phyloP scores from a whole-genome alignment of 1,139 yeast genomes.

The Lodderomyces oxycetoniae region DNA sequence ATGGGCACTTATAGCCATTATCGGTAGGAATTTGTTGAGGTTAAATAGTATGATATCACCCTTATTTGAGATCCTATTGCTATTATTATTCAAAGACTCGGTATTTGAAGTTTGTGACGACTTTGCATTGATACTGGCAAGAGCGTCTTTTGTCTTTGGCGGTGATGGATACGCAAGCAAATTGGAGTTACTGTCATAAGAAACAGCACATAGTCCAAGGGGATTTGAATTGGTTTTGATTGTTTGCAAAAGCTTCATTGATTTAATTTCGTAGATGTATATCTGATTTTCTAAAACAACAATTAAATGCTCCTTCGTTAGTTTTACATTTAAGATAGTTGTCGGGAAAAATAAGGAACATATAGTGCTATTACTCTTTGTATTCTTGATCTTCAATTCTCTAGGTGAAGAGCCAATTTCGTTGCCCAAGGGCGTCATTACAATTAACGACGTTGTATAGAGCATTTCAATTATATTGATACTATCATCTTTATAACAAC shows the following conservation, averaged over 20 bases:
- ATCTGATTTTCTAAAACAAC: constrained; percentile 82
- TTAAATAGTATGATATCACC: constrained; percentile 92
- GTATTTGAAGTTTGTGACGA: background rate
- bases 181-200: constrained; percentile 59
- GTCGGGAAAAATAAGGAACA: constrained; percentile 91
- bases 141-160: constrained; percentile 44
- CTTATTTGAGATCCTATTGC: constrained; percentile 42
- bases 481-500: constrained; percentile 46
- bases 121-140: constrained; percentile 2
- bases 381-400: constrained; percentile 73
- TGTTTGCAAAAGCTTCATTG: constrained; percentile 83
- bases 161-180: constrained; percentile 89
- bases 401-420: constrained; percentile 78
- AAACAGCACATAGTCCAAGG: constrained; percentile 56
- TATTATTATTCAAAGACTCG: background rate
- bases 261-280: constrained; percentile 80
- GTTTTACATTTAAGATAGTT: constrained; percentile 68
- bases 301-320: constrained; percentile 69
- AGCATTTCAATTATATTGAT: constrained; percentile 84
- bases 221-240: constrained; percentile 79
- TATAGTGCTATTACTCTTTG: constrained; percentile 64
- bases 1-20: constrained; percentile 90
- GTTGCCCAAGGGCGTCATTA: constrained; percentile 84
- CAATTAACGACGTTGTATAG: constrained; percentile 81
- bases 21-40: constrained; percentile 70